Conservation (phyloP, 768 basidiomycete species). For the Mycena rosella region DNA sequence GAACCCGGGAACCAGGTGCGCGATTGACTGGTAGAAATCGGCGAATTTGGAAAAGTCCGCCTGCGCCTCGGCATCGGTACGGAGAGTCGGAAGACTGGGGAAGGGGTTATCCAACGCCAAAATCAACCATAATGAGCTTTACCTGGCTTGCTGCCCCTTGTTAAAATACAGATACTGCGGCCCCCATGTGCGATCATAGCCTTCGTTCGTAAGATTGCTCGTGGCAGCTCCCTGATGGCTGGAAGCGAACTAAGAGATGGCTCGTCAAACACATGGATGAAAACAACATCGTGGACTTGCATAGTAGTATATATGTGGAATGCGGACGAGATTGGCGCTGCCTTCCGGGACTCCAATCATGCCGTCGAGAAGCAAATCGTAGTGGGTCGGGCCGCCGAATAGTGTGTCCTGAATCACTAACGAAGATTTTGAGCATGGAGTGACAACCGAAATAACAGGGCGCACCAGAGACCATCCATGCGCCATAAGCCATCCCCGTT, state of each 20-base stretch:
- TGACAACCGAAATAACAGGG: not conserved
- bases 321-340: slow-evolving; percentile 17
- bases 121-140: not conserved
- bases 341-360: slow-evolving; percentile 32
- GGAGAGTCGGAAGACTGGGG: slow-evolving; percentile 23
- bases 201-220: slow-evolving; percentile 22
- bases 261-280: not conserved
- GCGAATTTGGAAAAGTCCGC: slow-evolving; percentile 18
- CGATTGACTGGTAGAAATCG: slow-evolving; percentile 28
- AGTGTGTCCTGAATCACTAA: slow-evolving; percentile 22
- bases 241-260: slow-evolving; percentile 14
- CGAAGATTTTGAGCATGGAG: not conserved
- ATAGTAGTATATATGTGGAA: slow-evolving; percentile 28
- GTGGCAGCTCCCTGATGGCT: slow-evolving; percentile 30
- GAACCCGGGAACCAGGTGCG: slow-evolving; percentile 15
- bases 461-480: slow-evolving; percentile 26
- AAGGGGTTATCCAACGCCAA: not conserved
- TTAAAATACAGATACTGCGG: slow-evolving; percentile 27
- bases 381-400: slow-evolving; percentile 21
- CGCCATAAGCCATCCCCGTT: slow-evolving; percentile 24
- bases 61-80: slow-evolving; percentile 20
- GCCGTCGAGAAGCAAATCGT: slow-evolving; percentile 23
- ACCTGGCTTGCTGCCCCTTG: slow-evolving; percentile 27
- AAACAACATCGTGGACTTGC: not conserved
- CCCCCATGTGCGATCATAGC: slow-evolving; percentile 28